These are phyloP conservation scores for Pseudonitzschia pungens DNA, from an alignment of 108 stramenopile genomes.

Conservation along the genomic window DNA sequence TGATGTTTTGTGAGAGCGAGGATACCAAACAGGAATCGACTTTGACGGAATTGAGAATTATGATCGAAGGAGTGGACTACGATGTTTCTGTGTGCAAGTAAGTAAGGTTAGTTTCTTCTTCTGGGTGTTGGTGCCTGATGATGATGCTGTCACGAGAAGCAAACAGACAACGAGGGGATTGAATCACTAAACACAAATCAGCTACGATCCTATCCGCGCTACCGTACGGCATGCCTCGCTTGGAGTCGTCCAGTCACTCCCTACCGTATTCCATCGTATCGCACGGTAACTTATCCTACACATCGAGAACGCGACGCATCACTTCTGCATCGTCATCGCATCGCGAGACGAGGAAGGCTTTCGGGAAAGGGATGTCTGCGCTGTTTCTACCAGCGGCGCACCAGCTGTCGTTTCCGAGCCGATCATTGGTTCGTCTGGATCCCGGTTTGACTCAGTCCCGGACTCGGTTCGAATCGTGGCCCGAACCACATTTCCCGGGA, in stretches of 20 bases:
- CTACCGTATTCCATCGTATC: neutral
- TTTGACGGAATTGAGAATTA: neutral
- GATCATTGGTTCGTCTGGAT: conserved; percentile 1
- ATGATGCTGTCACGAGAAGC: conserved; percentile 10
- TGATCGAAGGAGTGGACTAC: neutral
- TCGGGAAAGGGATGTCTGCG: neutral
- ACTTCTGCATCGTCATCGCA: conserved; percentile 10
- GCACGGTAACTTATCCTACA: too few relatives aligned
- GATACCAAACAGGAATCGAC: neutral
- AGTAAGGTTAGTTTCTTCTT: neutral
- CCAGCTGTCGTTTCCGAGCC: neutral
- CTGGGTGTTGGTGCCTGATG: neutral
- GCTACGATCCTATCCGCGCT: too few relatives aligned
- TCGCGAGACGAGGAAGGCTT: neutral
- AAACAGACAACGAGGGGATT: neutral
- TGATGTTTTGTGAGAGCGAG: neutral
- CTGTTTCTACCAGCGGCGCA: conserved; percentile 13
- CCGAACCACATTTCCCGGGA: too few relatives aligned
- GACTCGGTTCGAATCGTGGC: neutral
- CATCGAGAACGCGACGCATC: neutral
- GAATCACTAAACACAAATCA: neutral
- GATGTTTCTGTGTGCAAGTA: neutral
- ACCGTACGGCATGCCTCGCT: too few relatives aligned
- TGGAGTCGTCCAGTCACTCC: too few relatives aligned
- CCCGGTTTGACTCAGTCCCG: neutral